phyloP scores from a whole-genome alignment of 192 early-diverging fungal genomes.

The Coemansia sp. region DNA sequence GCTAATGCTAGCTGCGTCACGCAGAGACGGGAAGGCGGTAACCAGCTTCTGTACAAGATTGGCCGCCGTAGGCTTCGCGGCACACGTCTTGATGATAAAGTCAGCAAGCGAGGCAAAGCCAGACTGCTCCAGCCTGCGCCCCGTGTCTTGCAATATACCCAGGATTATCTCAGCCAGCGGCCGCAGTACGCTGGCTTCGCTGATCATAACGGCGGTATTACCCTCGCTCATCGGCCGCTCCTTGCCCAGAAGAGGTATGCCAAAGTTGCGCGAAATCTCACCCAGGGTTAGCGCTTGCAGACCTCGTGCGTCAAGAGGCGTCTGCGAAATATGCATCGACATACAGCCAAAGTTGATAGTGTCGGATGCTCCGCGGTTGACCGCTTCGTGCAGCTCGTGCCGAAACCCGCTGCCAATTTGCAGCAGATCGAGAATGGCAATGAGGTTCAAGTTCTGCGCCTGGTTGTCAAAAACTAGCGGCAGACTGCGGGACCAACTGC shows the following conservation, averaged over 20 bases:
- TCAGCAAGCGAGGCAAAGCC: slow-evolving; percentile 66
- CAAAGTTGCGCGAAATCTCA: slow-evolving; percentile 68
- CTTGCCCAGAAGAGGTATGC: slow-evolving; percentile 65
- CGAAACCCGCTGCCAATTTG: slow-evolving; percentile 79
- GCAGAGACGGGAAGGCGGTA: slow-evolving; percentile 67
- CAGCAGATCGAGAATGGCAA: slow-evolving; percentile 72
- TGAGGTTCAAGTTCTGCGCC: slow-evolving; percentile 76
- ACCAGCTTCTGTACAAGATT: slow-evolving; percentile 62
- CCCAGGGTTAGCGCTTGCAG: slow-evolving; percentile 61
- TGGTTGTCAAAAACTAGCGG: slow-evolving; percentile 76
- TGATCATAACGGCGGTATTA: slow-evolving; percentile 60
- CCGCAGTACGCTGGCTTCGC: slow-evolving; percentile 61
- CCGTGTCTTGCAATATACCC: slow-evolving; percentile 69
- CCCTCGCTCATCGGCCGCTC: slow-evolving; percentile 58
- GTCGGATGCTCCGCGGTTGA: slow-evolving; percentile 71
- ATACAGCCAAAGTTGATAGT: slow-evolving; percentile 81
- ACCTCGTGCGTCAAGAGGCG: slow-evolving; percentile 56
- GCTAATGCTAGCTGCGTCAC: slow-evolving; percentile 59
- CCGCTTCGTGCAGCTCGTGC: slow-evolving; percentile 60
- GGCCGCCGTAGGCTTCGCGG: slow-evolving; percentile 53
- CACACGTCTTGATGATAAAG: slow-evolving; percentile 68
- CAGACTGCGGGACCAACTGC: slow-evolving; percentile 59
- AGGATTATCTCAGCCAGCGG: slow-evolving; percentile 66
- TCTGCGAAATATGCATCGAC: slow-evolving; percentile 76
- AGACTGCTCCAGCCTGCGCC: slow-evolving; percentile 58